Base-by-base conservation (phyloP, 164 flowering plant species). In the Umbellularia californica region DNA sequence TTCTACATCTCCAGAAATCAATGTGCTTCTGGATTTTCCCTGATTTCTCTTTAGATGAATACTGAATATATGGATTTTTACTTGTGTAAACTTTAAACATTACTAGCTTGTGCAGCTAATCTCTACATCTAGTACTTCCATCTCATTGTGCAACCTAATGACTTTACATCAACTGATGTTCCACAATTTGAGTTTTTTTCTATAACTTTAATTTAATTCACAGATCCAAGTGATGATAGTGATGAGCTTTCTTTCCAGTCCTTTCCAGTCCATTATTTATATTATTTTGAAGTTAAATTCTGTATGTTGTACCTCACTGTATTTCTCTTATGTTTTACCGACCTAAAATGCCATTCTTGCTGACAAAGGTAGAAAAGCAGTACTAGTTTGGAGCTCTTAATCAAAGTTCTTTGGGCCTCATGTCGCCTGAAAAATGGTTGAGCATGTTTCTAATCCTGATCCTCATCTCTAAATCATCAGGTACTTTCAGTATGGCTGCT, bases 361-460 rank as follows among this genome's bases (percentile, higher is more conserved):
- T 20, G 27, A 58, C 4, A 30, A 35, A 30, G 47, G 14, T 25
- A 67, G 69, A 2, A 66, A 52, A 55, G n/a, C 20, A 67, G 69
- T 15, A 55, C 60, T 5, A 15, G 27, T 67, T 33, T 67, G 69
- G 50, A 14, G 22, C n/a, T 67, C 50, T 15, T 51, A 35, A 68
- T 74, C 73, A 76, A 76, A 74, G 75, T n/a, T 72, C 73, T 28
- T 72, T 71, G 77, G 77, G 70, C 73, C 72, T 15, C 74, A 88
- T 83, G 87, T 77, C 79, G 81, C 80, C 50, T 51, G 71, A 58
- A 50, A 84, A 71, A 83, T 85, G 88, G 86, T 74, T 76, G 76
- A 83, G 71, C 68, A 67, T 55, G 72, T 20, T 81, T 28, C 73
- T 80, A 64, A 30, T 91, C 27, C 83, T 80, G 63, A 72, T 76